Conservation (phyloP, 2,329 filamentous ascomycete species). For the Hymenoscyphus repandus region DNA sequence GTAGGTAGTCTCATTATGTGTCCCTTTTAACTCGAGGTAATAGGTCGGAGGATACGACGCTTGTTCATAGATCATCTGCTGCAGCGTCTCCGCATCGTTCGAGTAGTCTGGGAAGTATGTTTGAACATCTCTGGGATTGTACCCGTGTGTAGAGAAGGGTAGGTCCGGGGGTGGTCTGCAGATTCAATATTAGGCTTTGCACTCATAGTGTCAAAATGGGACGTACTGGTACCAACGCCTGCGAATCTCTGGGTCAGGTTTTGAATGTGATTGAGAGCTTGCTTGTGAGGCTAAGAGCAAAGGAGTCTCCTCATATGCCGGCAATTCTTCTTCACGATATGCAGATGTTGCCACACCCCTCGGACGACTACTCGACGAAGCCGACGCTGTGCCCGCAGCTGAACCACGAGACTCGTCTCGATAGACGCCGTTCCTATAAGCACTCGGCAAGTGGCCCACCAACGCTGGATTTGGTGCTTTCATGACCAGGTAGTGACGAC, state of each 20-base stretch:
- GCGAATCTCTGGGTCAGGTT: not conserved
- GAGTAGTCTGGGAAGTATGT: slow-evolving; percentile 28
- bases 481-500: not conserved
- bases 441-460: not conserved
- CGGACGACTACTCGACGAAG: not conserved
- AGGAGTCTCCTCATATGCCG: slow-evolving; percentile 9
- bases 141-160: slow-evolving; percentile 24
- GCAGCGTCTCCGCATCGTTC: slow-evolving; percentile 18
- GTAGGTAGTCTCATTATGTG: slow-evolving; percentile 26
- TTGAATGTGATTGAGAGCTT: not conserved
- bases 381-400: not conserved
- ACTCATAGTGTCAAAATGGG: not conserved
- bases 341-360: not conserved
- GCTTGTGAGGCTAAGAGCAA: not conserved
- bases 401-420: not conserved
- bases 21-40: slow-evolving; percentile 28
- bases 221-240: not conserved
- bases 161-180: slow-evolving; percentile 10
- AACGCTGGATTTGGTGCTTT: slow-evolving; percentile 5
- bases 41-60: slow-evolving; percentile 25
- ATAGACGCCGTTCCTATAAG: slow-evolving; percentile 4
- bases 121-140: slow-evolving; percentile 18
- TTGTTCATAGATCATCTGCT: slow-evolving; percentile 25
- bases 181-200: not conserved
- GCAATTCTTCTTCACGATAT: slow-evolving; percentile 8